These are phyloP conservation scores for Ampelomyces quisqualis DNA, from an alignment of 2,329 filamentous ascomycete species.

Conservation along the genomic window DNA sequence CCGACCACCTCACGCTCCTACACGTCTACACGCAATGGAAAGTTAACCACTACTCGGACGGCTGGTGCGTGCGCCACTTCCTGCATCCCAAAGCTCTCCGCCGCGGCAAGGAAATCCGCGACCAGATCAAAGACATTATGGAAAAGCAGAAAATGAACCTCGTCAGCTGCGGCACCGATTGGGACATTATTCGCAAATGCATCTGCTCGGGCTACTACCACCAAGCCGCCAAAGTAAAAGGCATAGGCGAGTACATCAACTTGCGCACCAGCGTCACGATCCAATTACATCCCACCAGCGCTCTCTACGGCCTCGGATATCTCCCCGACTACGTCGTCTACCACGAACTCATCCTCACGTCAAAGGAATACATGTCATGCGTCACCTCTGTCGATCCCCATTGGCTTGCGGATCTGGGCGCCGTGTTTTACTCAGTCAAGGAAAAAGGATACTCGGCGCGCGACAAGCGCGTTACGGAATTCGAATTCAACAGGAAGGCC, in stretches of 20 bases:
- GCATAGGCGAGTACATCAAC: slow-evolving; percentile 96
- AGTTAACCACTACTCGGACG: slow-evolving; percentile 82
- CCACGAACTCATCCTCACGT: slow-evolving; percentile 94
- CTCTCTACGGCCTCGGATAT: slow-evolving; percentile 89
- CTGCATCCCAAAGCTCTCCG: slow-evolving; percentile 92
- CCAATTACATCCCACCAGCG: slow-evolving; percentile 89
- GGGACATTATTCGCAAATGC: slow-evolving; percentile 92
- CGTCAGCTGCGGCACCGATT: slow-evolving; percentile 89
- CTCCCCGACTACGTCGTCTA: slow-evolving; percentile 97
- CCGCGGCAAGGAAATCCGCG: slow-evolving; percentile 87
- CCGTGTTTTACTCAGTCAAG: slow-evolving; percentile 95
- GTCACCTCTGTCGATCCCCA: slow-evolving; percentile 95
- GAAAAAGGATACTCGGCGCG: slow-evolving; percentile 92
- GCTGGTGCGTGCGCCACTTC: slow-evolving; percentile 92
- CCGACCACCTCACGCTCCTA: slow-evolving; percentile 90
- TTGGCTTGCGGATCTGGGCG: slow-evolving; percentile 94
- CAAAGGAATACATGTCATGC: slow-evolving; percentile 96
- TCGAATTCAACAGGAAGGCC: slow-evolving; percentile 88
- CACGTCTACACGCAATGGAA: slow-evolving; percentile 97
- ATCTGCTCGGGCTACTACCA: slow-evolving; percentile 99
- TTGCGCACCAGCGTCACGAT: slow-evolving; percentile 91
- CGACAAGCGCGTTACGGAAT: slow-evolving; percentile 83
- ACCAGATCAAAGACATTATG: slow-evolving; percentile 94
- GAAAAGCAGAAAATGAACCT: slow-evolving; percentile 87
- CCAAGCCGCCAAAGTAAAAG: slow-evolving; percentile 93